A percentile compares a stretch with the other conserved stretches of the same genome.
phyloP scores from a whole-genome alignment of 805 yeast genomes.

The Yamadazyma paraphyllophila region DNA sequence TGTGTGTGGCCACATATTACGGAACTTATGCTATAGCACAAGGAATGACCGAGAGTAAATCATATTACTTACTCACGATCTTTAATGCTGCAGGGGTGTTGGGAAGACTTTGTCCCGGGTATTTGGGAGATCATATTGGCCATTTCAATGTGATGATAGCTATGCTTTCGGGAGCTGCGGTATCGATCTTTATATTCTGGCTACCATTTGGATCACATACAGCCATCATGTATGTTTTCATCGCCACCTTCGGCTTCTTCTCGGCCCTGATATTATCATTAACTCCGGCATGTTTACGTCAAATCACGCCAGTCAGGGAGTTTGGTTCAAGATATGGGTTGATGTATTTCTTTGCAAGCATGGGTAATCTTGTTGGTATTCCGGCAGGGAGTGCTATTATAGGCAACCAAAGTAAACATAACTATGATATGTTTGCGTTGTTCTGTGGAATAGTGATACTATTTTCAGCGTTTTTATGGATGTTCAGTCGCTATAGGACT shows the following conservation, averaged over 20 bases:
- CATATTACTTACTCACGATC: constrained; percentile 46
- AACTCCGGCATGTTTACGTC: constrained; percentile 69
- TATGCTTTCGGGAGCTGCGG: constrained; percentile 44
- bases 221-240: constrained; percentile 48
- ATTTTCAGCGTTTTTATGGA: constrained; percentile 28
- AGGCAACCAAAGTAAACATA: constrained; percentile 26
- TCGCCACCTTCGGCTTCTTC: constrained; percentile 56
- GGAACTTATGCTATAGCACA: constrained; percentile 55
- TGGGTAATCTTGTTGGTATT: constrained; percentile 35
- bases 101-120: constrained; percentile 57
- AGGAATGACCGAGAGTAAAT: constrained; percentile 43
- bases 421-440: constrained; percentile 31
- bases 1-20: constrained; percentile 52
- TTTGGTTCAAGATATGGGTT: constrained; percentile 72
- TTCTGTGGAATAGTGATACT: constrained; percentile 31
- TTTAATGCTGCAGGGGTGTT: constrained; percentile 45
- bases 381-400: constrained; percentile 38
- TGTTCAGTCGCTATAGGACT: constrained; percentile 25
- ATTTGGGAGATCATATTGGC: constrained; percentile 53
- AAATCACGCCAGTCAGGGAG: constrained; percentile 58
- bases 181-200: constrained; percentile 59
- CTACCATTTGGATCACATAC: constrained; percentile 55
- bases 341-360: constrained; percentile 57
- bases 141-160: constrained; percentile 54
- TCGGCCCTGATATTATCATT: constrained; percentile 62